Percentiles rank a stretch among this genome's conserved stretches.
phyloP scores from a whole-genome alignment of 495 filamentous ascomycete species.

The Penicillium atrosanguineum region DNA sequence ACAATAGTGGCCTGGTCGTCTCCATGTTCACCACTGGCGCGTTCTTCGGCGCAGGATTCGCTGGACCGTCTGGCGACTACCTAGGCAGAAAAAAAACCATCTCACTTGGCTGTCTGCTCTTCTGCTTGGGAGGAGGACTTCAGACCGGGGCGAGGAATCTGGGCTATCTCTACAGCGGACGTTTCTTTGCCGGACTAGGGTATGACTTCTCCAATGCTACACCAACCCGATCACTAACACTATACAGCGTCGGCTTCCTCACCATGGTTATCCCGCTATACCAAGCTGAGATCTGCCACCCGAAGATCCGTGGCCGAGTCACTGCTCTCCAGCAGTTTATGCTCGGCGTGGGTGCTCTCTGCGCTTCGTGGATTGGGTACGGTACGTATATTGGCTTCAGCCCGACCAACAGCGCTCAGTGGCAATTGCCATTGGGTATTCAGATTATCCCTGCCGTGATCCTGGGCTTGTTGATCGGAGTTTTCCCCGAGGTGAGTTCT shows the following conservation, averaged over 20 bases:
- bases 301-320: slow-evolving; percentile 42
- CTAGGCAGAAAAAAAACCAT: slow-evolving; percentile 44
- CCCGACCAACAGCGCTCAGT: slow-evolving; percentile 40
- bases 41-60: slow-evolving; percentile 40
- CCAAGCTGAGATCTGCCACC: slow-evolving; percentile 46
- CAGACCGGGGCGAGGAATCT: slow-evolving; percentile 40
- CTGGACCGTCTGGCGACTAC: slow-evolving; percentile 38
- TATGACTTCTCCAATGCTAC: slow-evolving; percentile 39
- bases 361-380: slow-evolving; percentile 43
- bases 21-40: slow-evolving; percentile 61
- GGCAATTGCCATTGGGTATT: slow-evolving; percentile 41
- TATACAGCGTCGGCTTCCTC: slow-evolving; percentile 55
- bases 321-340: slow-evolving; percentile 46
- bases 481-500: slow-evolving; percentile 49
- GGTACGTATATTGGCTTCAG: slow-evolving; percentile 49
- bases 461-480: slow-evolving; percentile 39
- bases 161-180: slow-evolving; percentile 37
- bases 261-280: slow-evolving; percentile 51
- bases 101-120: slow-evolving; percentile 41
- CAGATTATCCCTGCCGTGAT: slow-evolving; percentile 42
- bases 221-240: neutral
- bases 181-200: slow-evolving; percentile 48
- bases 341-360: slow-evolving; percentile 42
- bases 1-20: slow-evolving; percentile 58
- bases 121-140: slow-evolving; percentile 43